A percentile compares a stretch with the other conserved stretches of the same genome.
Evolutionary conservation across 352 stramenopile species (phyloP).

Genomic region (Phytophthora pistaciae): DNA sequence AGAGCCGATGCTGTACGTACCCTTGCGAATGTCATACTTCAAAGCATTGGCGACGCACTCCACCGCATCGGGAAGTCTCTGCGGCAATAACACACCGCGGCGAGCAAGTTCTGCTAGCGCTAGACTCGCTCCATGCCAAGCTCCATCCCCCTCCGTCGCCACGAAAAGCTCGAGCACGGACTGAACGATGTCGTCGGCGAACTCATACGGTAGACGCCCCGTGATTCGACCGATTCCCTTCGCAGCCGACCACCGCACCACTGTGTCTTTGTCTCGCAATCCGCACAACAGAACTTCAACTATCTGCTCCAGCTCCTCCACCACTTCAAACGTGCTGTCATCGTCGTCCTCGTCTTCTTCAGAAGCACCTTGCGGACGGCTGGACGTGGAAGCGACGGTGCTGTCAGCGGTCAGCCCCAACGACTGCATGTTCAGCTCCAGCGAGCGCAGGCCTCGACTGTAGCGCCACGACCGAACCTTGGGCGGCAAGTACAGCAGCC

Average conservation of each 20-base stretch:
- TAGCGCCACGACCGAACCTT: conserved; percentile 97
- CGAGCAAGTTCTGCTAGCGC: conserved; percentile 96
- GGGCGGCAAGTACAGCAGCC: conserved; percentile 95
- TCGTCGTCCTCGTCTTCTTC: conserved; percentile 40
- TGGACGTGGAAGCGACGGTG: conserved; percentile 1
- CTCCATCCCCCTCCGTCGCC: conserved; percentile 92
- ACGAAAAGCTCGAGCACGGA: conserved; percentile 96
- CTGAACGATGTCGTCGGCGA: conserved; percentile 97
- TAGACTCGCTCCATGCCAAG: conserved; percentile 98
- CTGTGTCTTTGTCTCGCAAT: conserved; percentile 95
- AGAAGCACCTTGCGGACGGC: neutral
- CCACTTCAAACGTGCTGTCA: conserved; percentile 76
- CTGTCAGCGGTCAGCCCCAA: conserved; percentile 39
- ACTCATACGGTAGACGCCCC: conserved; percentile 93
- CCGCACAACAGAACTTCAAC: conserved; percentile 92
- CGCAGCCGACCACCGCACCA: conserved; percentile 99
- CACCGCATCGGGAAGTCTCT: conserved; percentile 92
- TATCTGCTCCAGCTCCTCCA: conserved; percentile 98
- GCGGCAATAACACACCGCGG: conserved; percentile 95
- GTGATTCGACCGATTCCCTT: conserved; percentile 98
- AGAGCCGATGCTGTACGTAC: conserved; percentile 95
- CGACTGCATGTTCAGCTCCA: conserved; percentile 93
- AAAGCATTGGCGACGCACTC: conserved; percentile 93
- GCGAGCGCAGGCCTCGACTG: conserved; percentile 91
- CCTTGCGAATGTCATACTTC: conserved; percentile 96